These are phyloP conservation scores for Clonostachys solani DNA, from an alignment of 2,329 filamentous ascomycete species.

Conservation along the genomic window DNA sequence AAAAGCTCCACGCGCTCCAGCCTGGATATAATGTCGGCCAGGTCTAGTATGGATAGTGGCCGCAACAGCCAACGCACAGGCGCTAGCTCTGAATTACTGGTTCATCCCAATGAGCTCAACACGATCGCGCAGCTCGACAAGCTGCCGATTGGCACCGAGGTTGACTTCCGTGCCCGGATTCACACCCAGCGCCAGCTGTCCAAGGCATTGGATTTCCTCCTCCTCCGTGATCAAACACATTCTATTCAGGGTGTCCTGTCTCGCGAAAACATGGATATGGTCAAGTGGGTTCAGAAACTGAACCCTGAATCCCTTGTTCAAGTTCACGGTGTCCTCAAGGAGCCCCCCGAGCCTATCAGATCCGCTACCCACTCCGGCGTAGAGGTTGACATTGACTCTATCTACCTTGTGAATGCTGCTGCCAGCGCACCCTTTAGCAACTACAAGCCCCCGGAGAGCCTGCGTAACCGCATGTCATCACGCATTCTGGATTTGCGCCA, in stretches of 20 bases:
- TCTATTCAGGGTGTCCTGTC: constrained; percentile 80
- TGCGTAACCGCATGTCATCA: constrained; percentile 68
- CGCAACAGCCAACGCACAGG: constrained; percentile 23
- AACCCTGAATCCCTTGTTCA: constrained; percentile 75
- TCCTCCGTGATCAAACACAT: constrained; percentile 78
- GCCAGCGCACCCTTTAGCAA: constrained; percentile 46
- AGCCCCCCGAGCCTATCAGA: constrained; percentile 69
- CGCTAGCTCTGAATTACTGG: constrained; percentile 29
- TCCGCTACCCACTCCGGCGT: constrained; percentile 72
- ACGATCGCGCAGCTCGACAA: constrained; percentile 28
- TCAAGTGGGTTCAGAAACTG: constrained; percentile 84
- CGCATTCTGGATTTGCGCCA: constrained; percentile 82
- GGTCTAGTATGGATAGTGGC: constrained; percentile 19
- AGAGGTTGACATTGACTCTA: constrained; percentile 64
- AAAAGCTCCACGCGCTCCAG: constrained; percentile 19
- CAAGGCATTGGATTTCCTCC: constrained; percentile 76
- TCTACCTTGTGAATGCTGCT: constrained; percentile 47
- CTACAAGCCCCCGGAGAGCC: constrained; percentile 60
- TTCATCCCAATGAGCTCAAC: constrained; percentile 32
- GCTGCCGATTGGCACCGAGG: constrained; percentile 29
- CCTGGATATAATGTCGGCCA: constrained; percentile 13
- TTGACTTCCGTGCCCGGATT: constrained; percentile 35
- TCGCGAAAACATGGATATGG: constrained; percentile 59
- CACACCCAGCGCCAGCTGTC: constrained; percentile 74
- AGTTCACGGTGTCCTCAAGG: constrained; percentile 69